Conservation (phyloP, 75 land plant species). For the Sequoiadendron giganteum region DNA sequence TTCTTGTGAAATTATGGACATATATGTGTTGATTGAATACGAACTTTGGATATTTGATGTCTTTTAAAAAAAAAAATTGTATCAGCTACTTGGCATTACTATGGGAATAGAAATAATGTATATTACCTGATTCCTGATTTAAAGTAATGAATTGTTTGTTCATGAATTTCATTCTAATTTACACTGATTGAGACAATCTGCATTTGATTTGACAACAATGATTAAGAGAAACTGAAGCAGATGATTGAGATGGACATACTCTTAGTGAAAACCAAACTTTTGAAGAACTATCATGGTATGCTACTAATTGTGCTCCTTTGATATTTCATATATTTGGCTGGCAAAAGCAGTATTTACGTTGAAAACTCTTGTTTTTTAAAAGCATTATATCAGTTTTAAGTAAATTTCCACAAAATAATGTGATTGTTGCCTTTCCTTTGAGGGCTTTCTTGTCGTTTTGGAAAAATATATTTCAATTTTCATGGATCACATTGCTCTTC, state of each 20-base stretch:
- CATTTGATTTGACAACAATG: neutral
- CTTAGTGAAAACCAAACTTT: neutral
- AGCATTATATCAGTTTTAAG: neutral
- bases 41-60: neutral
- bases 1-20: neutral
- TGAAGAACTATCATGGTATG: neutral
- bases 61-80: neutral
- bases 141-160: neutral
- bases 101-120: neutral
- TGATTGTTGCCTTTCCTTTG: neutral
- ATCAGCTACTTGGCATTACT: neutral
- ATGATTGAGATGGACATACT: neutral
- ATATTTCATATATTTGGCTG: neutral
- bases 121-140: neutral
- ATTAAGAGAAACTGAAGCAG: neutral
- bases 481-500: neutral
- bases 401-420: neutral
- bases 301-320: neutral
- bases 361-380: neutral
- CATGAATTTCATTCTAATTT: neutral
- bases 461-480: neutral
- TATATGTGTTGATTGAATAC: neutral
- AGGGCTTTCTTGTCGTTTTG: neutral
- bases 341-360: neutral
- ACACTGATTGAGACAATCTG: neutral